Conservation (phyloP, 108 stramenopile genomes). For the Pseudonitzschia multistriata region DNA sequence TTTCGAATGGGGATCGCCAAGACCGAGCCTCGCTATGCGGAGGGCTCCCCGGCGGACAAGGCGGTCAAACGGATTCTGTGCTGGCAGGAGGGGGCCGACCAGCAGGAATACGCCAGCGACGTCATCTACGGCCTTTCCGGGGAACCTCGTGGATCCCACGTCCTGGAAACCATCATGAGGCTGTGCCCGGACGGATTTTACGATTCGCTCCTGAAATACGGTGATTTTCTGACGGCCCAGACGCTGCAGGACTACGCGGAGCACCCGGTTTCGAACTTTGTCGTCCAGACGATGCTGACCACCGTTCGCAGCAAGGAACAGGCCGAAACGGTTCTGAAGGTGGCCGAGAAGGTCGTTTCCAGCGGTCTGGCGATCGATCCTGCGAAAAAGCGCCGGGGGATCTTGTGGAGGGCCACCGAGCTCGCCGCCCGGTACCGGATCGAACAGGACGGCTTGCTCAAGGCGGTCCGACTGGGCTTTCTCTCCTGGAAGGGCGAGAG, state of each 20-base stretch:
- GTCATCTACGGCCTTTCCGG: slow-evolving; percentile 82
- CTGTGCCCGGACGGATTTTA: slow-evolving; percentile 62
- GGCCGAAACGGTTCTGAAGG: slow-evolving; percentile 56
- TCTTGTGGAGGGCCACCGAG: slow-evolving; percentile 80
- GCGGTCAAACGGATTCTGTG: slow-evolving; percentile 64
- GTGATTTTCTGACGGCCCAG: slow-evolving; percentile 51
- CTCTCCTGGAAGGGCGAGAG: slow-evolving; percentile 20
- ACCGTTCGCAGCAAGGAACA: slow-evolving; percentile 61
- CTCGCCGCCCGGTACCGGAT: slow-evolving; percentile 63
- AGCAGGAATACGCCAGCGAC: slow-evolving; percentile 58
- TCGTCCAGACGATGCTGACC: slow-evolving; percentile 64
- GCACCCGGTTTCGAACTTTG: slow-evolving; percentile 82
- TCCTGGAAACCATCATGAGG: slow-evolving; percentile 71
- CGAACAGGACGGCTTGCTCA: slow-evolving; percentile 62
- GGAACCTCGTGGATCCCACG: slow-evolving; percentile 75
- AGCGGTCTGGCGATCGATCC: slow-evolving; percentile 58
- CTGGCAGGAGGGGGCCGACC: slow-evolving; percentile 50
- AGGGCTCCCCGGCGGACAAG: slow-evolving; percentile 56
- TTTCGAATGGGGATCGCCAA: slow-evolving; percentile 51
- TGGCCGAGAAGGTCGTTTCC: slow-evolving; percentile 50
- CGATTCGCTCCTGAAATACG: slow-evolving; percentile 44
- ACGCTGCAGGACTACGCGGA: slow-evolving; percentile 70
- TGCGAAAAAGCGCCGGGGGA: slow-evolving; percentile 48
- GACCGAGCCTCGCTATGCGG: slow-evolving; percentile 55
- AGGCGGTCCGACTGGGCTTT: slow-evolving; percentile 66